phyloP scores from a whole-genome alignment of 164 flowering plant species.

The Umbilicus rupestris region DNA sequence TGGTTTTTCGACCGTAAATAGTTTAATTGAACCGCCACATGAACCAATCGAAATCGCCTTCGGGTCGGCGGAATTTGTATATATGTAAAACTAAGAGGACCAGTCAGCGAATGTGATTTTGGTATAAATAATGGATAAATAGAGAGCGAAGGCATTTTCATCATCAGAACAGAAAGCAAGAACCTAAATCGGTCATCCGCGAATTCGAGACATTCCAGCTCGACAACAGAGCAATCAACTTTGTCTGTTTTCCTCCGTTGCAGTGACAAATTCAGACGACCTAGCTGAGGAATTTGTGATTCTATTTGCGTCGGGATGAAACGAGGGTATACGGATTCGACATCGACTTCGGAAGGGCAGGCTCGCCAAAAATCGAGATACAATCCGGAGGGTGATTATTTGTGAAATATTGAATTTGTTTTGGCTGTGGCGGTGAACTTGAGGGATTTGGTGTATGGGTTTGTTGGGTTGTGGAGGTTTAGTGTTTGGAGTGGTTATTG shows the following conservation, averaged over 20 bases:
- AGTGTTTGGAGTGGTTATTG: slow-evolving; percentile 1
- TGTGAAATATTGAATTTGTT: not conserved
- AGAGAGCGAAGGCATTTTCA: too few relatives aligned
- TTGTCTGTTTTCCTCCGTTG: not conserved
- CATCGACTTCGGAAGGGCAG: slow-evolving; percentile 35
- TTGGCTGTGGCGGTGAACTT: not conserved
- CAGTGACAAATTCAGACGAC: not conserved
- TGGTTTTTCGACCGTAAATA: too few relatives aligned
- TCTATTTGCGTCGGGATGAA: slow-evolving; percentile 25
- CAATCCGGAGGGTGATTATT: slow-evolving; percentile 39
- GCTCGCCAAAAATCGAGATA: slow-evolving; percentile 34
- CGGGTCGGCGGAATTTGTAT: too few relatives aligned
- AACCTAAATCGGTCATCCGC: not conserved
- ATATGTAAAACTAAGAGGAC: too few relatives aligned
- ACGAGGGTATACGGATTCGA: slow-evolving; percentile 41
- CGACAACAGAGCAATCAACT: not conserved
- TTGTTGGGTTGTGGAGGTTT: not conserved
- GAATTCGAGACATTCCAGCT: not conserved
- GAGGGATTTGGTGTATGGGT: not conserved
- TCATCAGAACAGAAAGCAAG: not conserved
- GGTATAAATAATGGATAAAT: too few relatives aligned
- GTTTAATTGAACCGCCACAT: too few relatives aligned
- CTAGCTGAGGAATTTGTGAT: not conserved
- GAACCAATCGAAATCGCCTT: too few relatives aligned
- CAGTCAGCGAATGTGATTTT: too few relatives aligned